A percentile compares a stretch with the other conserved stretches of the same genome.
Evolutionary conservation across 2,329 filamentous ascomycete genomes (phyloP).

Genomic region (Diaporthe helianthi): DNA sequence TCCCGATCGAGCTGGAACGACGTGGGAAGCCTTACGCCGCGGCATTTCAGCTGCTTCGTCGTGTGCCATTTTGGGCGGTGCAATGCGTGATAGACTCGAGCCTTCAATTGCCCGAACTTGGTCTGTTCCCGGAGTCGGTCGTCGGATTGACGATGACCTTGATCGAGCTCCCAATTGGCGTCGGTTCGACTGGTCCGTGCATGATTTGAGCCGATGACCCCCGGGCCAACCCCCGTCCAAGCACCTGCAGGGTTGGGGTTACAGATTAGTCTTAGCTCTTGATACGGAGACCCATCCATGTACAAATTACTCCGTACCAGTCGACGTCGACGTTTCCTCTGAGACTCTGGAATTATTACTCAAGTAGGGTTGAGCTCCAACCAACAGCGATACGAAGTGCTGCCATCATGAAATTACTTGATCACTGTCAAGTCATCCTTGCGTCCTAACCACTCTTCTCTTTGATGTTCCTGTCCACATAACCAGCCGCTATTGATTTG

Average conservation of each 20-base stretch:
- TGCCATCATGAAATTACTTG: neutral
- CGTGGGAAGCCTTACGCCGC: slow-evolving; percentile 16
- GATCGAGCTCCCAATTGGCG: slow-evolving; percentile 24
- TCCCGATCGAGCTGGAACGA: neutral
- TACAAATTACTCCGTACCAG: too few species aligned
- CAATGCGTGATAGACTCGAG: slow-evolving; percentile 39
- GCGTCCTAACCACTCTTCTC: neutral
- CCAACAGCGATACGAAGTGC: neutral
- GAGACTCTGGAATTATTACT: too few species aligned
- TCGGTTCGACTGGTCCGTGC: slow-evolving; percentile 4
- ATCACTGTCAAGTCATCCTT: neutral
- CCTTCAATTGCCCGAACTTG: slow-evolving; percentile 38
- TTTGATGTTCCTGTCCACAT: neutral
- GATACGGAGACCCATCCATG: neutral
- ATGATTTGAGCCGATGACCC: neutral
- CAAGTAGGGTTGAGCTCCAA: neutral
- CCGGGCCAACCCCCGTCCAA: neutral
- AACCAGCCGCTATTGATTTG: too few species aligned
- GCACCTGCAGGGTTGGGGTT: neutral
- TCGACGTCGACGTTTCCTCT: neutral
- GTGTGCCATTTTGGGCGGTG: slow-evolving; percentile 36
- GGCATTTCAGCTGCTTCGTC: slow-evolving; percentile 31
- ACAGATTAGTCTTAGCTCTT: too few species aligned
- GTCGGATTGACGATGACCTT: neutral
- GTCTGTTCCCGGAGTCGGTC: slow-evolving; percentile 15